Conservation (phyloP, 1,284 basidiomycete genomes). For the Pyrrhoderma lamaoense region DNA sequence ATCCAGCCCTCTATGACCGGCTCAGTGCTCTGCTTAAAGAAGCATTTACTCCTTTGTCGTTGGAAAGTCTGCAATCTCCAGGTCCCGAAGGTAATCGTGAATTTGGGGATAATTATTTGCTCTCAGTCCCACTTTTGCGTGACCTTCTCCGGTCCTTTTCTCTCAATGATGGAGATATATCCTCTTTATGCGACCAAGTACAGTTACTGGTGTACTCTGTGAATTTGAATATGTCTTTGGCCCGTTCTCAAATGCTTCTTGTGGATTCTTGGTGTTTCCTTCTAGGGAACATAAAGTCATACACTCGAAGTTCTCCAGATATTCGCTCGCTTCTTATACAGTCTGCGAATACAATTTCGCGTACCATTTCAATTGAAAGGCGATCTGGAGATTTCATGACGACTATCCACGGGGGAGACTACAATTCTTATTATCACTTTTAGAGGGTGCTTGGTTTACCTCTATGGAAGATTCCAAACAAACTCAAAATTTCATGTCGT, state of each 20-base stretch:
- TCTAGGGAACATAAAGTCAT: constrained; percentile 57
- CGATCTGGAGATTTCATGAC: constrained; percentile 82
- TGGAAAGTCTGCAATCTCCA: constrained; percentile 60
- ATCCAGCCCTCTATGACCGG: constrained; percentile 59
- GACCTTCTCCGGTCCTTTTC: constrained; percentile 36
- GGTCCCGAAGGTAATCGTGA: constrained; percentile 61
- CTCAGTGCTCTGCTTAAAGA: constrained; percentile 39
- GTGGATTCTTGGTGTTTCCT: constrained; percentile 76
- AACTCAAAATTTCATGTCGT: constrained; percentile 51
- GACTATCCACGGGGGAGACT: constrained; percentile 74
- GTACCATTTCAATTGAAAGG: constrained; percentile 60
- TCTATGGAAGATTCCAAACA: constrained; percentile 49
- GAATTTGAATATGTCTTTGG: constrained; percentile 80
- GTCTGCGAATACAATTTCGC: constrained; percentile 58
- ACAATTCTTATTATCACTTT: constrained; percentile 63
- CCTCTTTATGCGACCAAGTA: constrained; percentile 35
- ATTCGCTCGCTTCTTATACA: constrained; percentile 52
- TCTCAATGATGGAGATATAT: no score
- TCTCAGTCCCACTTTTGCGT: constrained; percentile 47
- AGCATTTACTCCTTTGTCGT: constrained; percentile 46
- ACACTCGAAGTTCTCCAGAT: constrained; percentile 49
- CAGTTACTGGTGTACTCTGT: constrained; percentile 54
- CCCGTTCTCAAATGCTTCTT: constrained; percentile 70
- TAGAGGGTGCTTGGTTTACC: constrained; percentile 76
- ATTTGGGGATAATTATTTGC: constrained; percentile 77